These are phyloP conservation scores for Ophiocordyceps sinensis DNA, from an alignment of 2,329 filamentous ascomycete species.

Conservation along the genomic window DNA sequence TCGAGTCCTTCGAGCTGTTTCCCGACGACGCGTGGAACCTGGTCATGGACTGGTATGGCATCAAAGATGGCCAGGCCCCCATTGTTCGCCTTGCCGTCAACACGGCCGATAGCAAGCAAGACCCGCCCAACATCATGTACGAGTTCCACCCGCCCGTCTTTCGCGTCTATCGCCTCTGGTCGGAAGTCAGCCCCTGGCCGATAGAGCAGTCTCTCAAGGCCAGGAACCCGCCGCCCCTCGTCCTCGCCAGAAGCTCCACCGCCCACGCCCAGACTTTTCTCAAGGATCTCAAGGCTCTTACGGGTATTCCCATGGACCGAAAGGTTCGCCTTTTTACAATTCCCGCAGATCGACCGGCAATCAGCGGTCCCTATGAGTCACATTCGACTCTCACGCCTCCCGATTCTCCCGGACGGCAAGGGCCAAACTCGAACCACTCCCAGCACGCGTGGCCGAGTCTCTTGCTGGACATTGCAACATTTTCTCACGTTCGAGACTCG, in stretches of 20 bases:
- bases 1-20: constrained; percentile 64
- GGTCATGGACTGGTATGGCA: constrained; percentile 69
- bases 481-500: constrained; percentile 23
- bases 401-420: constrained; percentile 21
- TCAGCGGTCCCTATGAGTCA: constrained; percentile 17
- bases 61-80: constrained; percentile 52
- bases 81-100: constrained; percentile 70
- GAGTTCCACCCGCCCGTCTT: constrained; percentile 79
- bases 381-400: constrained; percentile 22
- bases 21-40: constrained; percentile 70
- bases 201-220: constrained; percentile 46
- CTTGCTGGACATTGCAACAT: constrained; percentile 36
- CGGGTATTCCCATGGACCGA: constrained; percentile 51
- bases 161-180: constrained; percentile 66
- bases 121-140: constrained; percentile 54
- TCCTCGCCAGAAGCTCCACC: constrained; percentile 56
- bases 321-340: constrained; percentile 70
- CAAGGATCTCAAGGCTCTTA: constrained; percentile 52
- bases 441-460: constrained; percentile 25
- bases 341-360: constrained; percentile 24
- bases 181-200: constrained; percentile 39
- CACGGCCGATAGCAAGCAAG: constrained; percentile 32
- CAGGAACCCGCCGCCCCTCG: constrained; percentile 44
- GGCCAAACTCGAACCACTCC: constrained; percentile 7
- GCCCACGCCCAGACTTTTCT: constrained; percentile 63